These are phyloP conservation scores for Curvularia sp. DNA, from an alignment of 2,329 filamentous ascomycete species.

Conservation along the genomic window DNA sequence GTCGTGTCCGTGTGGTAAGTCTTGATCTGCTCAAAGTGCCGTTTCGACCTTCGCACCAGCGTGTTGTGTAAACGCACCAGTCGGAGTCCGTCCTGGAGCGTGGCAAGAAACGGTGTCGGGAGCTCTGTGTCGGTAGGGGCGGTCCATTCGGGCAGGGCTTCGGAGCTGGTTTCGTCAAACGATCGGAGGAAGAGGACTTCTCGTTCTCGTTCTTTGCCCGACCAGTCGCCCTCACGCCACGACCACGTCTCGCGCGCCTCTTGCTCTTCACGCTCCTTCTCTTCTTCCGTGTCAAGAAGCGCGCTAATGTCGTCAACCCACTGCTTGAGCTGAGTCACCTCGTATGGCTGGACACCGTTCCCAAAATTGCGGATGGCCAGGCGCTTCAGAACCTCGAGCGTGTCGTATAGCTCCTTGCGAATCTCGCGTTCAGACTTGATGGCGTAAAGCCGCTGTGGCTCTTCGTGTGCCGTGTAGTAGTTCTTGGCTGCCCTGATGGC, in stretches of 20 bases:
- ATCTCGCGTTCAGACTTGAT: conserved; percentile 90
- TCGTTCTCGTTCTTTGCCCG: conserved; percentile 76
- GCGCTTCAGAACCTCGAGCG: conserved; percentile 89
- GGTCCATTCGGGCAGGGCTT: conserved; percentile 72
- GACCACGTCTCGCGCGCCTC: conserved; percentile 76
- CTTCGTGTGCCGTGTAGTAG: conserved; percentile 93
- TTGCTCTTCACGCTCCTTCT: conserved; percentile 76
- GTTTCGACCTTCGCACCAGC: conserved; percentile 81
- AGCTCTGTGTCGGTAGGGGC: conserved; percentile 61
- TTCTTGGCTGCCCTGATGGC: conserved; percentile 96
- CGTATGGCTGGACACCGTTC: conserved; percentile 79
- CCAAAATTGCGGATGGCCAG: conserved; percentile 89
- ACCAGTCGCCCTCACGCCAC: conserved; percentile 79
- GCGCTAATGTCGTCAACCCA: conserved; percentile 83
- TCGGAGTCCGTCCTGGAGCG: conserved; percentile 78
- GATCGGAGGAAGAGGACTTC: conserved; percentile 83
- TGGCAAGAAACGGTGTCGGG: conserved; percentile 75
- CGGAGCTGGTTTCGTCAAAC: conserved; percentile 65
- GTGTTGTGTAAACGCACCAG: conserved; percentile 91
- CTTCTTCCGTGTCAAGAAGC: conserved; percentile 79
- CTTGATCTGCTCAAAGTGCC: conserved; percentile 88
- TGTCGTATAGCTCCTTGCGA: conserved; percentile 79
- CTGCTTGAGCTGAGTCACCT: conserved; percentile 74
- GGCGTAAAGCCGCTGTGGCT: conserved; percentile 81
- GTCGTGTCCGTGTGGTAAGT: conserved; percentile 89